Evolutionary conservation across 331 rosid species (phyloP), one percentile per base, ranked within the genome.

Genomic region (Ulmus americana): DNA sequence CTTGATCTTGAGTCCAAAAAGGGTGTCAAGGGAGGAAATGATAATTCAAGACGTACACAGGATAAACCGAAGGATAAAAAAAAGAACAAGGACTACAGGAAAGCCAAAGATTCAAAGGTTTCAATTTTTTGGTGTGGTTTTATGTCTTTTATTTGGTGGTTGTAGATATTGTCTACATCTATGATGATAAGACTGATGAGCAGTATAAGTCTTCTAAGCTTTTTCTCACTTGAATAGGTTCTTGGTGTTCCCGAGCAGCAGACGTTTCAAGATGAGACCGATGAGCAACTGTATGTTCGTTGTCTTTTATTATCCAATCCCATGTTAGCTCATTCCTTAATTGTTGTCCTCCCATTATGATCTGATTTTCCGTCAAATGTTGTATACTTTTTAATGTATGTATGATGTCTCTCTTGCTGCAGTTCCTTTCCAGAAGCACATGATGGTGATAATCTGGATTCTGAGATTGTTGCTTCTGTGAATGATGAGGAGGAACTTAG

Each of bases 1-100:
- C 95, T 94, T 80, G 99, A 84, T 49, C 95, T 81, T 54, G 96
- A 94, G 82, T 80, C 97, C 65, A 84, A 82, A 78, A 90, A 87
- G 83, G 76, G 65, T 76, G 64, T 72, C 67, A 87, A 65, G 75
- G 90, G 95, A 79, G 95, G 87, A 59, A 87, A 62, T 63, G 95
- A 85, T 78, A 81, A 55, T 77, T 58, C 76, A 4, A 85, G 78
- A 72, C 88, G 82, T 65, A 43, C 74, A 49, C 85, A 77, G 56
- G 97, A 94, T 74, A 94, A 90, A 66, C 61, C 79, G 16, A 94
- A 85, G 80, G 99, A 94, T 64, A 94, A 87, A 84, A 94, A 87
- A 82, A 90, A 76, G 86, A 81, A 72, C 78, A 94, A 80, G 82
- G 99, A 94, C 58, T 72, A 67, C 63, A 94, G 76, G 64, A 94